Evolutionary conservation across 1,284 basidiomycete genomes (phyloP).

Genomic region (Cutaneotrichosporon cavernicola): DNA sequence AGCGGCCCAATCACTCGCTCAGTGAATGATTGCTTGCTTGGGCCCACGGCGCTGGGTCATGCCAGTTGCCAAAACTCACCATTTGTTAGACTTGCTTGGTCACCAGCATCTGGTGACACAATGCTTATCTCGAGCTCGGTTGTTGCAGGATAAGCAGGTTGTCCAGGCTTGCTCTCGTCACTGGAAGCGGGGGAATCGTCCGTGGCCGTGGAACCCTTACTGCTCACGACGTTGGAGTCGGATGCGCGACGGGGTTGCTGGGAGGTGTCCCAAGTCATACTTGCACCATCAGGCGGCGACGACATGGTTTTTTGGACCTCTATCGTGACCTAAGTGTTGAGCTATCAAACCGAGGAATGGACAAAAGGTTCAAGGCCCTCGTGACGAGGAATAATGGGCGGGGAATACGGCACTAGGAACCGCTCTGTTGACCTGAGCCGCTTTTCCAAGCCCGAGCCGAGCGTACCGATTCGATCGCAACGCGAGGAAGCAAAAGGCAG

Average conservation of each 20-base stretch:
- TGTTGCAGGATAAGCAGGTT: background rate
- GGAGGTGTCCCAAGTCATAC: background rate
- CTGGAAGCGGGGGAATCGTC: background rate
- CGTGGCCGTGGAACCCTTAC: background rate
- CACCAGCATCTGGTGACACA: background rate
- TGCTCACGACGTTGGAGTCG: conserved; percentile 6
- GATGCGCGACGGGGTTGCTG: conserved; percentile 11
- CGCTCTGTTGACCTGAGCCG: background rate
- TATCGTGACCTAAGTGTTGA: background rate
- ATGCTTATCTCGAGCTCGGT: conserved; percentile 2
- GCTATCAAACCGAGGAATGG: background rate
- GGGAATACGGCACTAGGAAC: conserved; percentile 2
- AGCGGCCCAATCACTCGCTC: background rate
- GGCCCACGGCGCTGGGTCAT: background rate
- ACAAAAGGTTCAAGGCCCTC: background rate
- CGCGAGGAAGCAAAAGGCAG: background rate
- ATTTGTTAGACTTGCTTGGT: background rate
- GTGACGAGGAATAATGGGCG: background rate
- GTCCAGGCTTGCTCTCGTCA: background rate
- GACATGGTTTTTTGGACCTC: conserved; percentile 3
- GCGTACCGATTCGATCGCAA: background rate
- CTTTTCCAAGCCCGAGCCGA: background rate
- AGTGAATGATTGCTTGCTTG: background rate
- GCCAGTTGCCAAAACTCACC: conserved; percentile 3
- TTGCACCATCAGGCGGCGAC: conserved; percentile 2